These are phyloP conservation scores for Andrographis paniculata DNA, from an alignment of 305 asterid species.

Conservation along the genomic window DNA sequence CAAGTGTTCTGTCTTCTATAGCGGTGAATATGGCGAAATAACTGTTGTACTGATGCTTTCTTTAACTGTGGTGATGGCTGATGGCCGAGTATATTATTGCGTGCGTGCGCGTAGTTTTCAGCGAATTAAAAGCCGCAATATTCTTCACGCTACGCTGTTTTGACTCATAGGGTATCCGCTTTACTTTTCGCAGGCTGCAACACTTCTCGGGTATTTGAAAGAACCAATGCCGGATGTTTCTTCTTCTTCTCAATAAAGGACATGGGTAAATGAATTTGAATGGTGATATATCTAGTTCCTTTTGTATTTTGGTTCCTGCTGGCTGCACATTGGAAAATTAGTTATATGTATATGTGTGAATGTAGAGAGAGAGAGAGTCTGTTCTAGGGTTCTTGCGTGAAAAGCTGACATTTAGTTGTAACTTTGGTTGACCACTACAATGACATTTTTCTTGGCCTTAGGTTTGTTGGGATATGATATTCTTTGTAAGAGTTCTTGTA, in stretches of 20 bases:
- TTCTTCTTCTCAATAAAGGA: slow-evolving; percentile 27
- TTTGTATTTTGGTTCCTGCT: neutral
- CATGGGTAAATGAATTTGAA: too few relatives aligned
- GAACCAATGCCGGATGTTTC: slow-evolving; percentile 88
- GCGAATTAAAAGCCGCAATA: neutral
- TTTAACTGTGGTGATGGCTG: neutral
- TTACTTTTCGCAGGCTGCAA: slow-evolving; percentile 67
- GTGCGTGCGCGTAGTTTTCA: slow-evolving; percentile 17
- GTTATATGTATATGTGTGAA: neutral
- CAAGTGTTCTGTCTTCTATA: too few relatives aligned
- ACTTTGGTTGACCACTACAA: neutral
- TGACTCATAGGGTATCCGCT: neutral
- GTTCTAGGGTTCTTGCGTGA: too few relatives aligned
- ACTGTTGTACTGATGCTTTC: neutral
- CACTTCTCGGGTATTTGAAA: slow-evolving; percentile 80
- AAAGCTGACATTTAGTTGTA: neutral
- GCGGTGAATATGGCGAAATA: neutral
- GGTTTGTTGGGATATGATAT: neutral
- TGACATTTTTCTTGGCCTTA: neutral
- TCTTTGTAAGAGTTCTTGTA: neutral
- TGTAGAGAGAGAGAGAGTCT: too few relatives aligned
- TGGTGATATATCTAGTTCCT: neutral
- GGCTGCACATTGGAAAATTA: neutral
- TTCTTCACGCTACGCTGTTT: slow-evolving; percentile 6
- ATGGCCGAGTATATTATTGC: neutral